Percentiles rank a stretch among this genome's conserved stretches.
phyloP scores from a whole-genome alignment of 345 rosid genomes.

The Moricandia moricandioides region DNA sequence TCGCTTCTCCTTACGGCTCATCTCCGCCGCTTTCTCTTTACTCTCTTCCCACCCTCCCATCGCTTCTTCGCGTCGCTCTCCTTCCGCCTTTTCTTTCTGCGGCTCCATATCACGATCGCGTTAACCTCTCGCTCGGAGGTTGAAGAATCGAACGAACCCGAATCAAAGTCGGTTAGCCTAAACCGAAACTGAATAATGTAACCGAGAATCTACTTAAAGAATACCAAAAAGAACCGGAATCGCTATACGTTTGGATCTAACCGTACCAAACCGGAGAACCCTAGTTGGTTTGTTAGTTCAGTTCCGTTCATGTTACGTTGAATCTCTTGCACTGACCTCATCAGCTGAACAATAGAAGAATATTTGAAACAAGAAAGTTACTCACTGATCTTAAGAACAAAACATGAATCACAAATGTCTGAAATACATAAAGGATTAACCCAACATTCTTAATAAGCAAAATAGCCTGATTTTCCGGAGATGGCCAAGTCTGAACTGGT shows the following conservation, averaged over 20 bases:
- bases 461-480: not conserved
- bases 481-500: not conserved
- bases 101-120: slow-evolving; percentile 16
- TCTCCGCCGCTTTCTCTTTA: slow-evolving; percentile 20
- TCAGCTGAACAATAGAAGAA: too few species aligned
- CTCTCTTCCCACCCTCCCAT: slow-evolving; percentile 17
- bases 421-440: not conserved
- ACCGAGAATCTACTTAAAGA: not conserved
- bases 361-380: too few species aligned
- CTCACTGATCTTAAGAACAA: not conserved
- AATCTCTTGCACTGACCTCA: too few species aligned
- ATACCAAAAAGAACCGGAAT: not conserved
- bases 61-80: not conserved
- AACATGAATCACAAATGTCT: not conserved
- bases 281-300: not conserved
- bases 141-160: not conserved
- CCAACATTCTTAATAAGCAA: not conserved
- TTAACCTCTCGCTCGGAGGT: slow-evolving; percentile 11
- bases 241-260: not conserved
- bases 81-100: not conserved
- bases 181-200: slow-evolving; percentile 14
- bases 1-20: slow-evolving; percentile 71
- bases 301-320: too few species aligned
- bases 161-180: not conserved
- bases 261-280: not conserved